Evolutionary conservation across 345 rosid genomes (phyloP), one percentile per base, ranked within the genome.

Genomic region (Populus tremula): DNA sequence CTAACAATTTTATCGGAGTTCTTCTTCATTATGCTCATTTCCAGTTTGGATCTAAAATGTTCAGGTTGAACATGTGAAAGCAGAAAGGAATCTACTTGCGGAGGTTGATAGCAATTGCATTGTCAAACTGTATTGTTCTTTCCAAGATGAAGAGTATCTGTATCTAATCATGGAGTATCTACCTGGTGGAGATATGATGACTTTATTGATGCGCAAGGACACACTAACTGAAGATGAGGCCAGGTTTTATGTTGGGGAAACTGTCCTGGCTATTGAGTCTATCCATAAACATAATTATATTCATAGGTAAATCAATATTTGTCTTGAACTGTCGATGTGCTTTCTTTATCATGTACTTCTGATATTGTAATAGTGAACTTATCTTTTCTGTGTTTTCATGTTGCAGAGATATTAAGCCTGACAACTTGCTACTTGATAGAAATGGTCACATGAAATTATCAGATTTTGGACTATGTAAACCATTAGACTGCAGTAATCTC

Each of bases 131-230:
- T 87, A 88, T 76, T 90, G 89, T 78, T 90, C 93, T 31, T 90
- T 90, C 87, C 93, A 90, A 78, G 93, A 90, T 83, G 93, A 90
- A 66, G 90, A 90, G 35, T 87, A 84, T 83, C 79, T 90, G 66
- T 90, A 90, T 79, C 91, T 90, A 54, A 85, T 90, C 71, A 90
- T 90, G 93, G 93, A 90, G 75, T 90, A 90, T 78, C 88, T 90
- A 71, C 93, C 93, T 79, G 93, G 93, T 82, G 93, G 93, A 82
- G 93, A 90, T 82, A 88, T 90, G 93, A 90, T 90, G 91, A 88
- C 91, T 27, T 83, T 90, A 47, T 85, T 90, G 62, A 90, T 90
- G 93, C 91, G 93, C 73, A 90, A 90, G 79, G 93, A 90, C 84
- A 86, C 81, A 53, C 82, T 90, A 73, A 84, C 76, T 43, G 93